A percentile compares a stretch with the other conserved stretches of the same genome.
These are phyloP conservation scores for Scenedesmus sp. DNA, from an alignment of 163 green algal species.

Conservation along the genomic window DNA sequence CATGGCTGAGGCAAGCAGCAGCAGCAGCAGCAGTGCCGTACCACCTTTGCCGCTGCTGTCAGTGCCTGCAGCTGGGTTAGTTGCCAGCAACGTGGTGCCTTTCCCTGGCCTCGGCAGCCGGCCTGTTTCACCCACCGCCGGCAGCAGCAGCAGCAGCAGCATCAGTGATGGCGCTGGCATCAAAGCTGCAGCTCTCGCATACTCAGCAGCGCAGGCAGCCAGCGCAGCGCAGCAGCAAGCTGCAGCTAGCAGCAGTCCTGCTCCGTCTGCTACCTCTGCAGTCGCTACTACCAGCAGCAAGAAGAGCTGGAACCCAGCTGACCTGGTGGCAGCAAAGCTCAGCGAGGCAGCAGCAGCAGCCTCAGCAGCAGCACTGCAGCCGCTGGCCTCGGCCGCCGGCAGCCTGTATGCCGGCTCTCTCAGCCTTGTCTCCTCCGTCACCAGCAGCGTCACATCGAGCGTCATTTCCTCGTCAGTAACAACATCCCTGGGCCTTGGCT, in stretches of 20 bases:
- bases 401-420: constrained; percentile 62
- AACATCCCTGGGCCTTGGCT: background rate
- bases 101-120: constrained; percentile 4
- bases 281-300: constrained; percentile 7
- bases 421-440: constrained; percentile 40
- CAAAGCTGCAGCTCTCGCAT: background rate
- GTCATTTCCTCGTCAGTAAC: background rate
- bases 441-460: constrained; percentile 14
- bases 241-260: constrained; percentile 9
- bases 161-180: background rate
- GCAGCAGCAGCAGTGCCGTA: background rate
- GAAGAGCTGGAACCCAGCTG: constrained; percentile 50
- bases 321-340: constrained; percentile 64
- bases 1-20: constrained; percentile 14
- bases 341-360: constrained; percentile 57
- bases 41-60: background rate
- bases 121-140: background rate
- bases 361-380: constrained; percentile 54
- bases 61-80: background rate
- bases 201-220: constrained; percentile 6
- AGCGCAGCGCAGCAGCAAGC: background rate
- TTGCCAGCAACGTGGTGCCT: constrained; percentile 51
- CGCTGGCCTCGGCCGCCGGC: constrained; percentile 55
- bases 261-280: background rate
- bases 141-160: constrained; percentile 35